Evolutionary conservation across 495 filamentous ascomycete genomes (phyloP), one percentile per base, ranked within the genome.

Genomic region (Aspergillus saccharolyticus): DNA sequence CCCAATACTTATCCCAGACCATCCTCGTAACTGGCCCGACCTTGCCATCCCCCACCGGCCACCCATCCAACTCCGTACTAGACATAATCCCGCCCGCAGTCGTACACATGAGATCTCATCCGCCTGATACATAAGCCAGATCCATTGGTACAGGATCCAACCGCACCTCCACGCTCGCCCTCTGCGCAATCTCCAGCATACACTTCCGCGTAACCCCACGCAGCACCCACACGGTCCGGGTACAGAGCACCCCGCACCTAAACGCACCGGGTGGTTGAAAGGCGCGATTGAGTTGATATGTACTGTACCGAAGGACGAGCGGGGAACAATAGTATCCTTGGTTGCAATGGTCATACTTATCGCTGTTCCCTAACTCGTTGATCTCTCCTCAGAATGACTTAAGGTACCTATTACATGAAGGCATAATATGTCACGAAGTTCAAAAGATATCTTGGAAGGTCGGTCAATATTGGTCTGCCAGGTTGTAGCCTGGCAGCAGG

Each of bases 1-100:
- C 66, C 73, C 73, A 75, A 53, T 75, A 75, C 4, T 48, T 57
- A 60, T 75, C 71, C 73, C 73, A 74, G 52, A 75, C 74, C 56
- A 55, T 60, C 63, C 67, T 73, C 54, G 73, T 75, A 16, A 74
- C 45, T 5, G 68, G 66, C 0, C 73, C 71, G 46, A 75, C 39
- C 60, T 68, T 55, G 5, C 73, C 73, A 43, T 62, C 67, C 17
- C 62, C 67, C 3, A 75, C 64, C 0, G 70, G 64, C 17, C 63
- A 52, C 3, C 67, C 73, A 59, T 75, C 73, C 19, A 75, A 60
- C 8, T 14, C 49, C 10, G 71, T 73, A 21, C 74, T 73, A 0
- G 71, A 71, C 71, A 75, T 73, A 39, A 75, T 68, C 9, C 72
- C 72, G 0, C 72, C 72, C 15, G 72, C 72, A 12, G 72, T 74